Evolutionary conservation across 768 basidiomycete species (phyloP).

Genomic region (Lactarius quietus): DNA sequence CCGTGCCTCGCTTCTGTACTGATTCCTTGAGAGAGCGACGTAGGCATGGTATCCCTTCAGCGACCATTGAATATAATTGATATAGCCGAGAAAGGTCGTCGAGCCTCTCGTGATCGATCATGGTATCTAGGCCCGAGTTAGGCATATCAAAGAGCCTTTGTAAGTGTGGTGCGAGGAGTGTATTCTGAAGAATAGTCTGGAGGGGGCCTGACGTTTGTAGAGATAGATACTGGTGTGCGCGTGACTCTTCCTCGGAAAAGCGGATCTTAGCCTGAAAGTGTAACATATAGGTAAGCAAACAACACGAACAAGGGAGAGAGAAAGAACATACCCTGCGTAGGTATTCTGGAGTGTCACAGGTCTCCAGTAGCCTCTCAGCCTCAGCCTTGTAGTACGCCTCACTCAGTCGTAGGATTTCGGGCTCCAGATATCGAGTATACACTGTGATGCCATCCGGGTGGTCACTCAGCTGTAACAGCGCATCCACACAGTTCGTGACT

Average conservation of each 20-base stretch:
- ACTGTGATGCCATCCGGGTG: slow-evolving; percentile 52
- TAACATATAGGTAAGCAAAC: slow-evolving; percentile 14
- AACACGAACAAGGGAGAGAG: background rate
- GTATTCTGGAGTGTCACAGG: slow-evolving; percentile 80
- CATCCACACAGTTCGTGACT: slow-evolving; percentile 83
- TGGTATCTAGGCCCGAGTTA: slow-evolving; percentile 78
- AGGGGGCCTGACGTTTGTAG: slow-evolving; percentile 67
- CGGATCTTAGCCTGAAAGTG: slow-evolving; percentile 67
- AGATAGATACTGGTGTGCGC: slow-evolving; percentile 83
- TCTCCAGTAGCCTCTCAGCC: slow-evolving; percentile 62
- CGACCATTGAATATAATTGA: slow-evolving; percentile 65
- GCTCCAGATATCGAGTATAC: slow-evolving; percentile 84
- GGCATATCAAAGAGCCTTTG: slow-evolving; percentile 70
- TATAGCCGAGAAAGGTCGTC: slow-evolving; percentile 79
- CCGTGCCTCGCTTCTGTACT: slow-evolving; percentile 66
- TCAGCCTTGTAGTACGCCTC: slow-evolving; percentile 76
- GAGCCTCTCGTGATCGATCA: slow-evolving; percentile 79
- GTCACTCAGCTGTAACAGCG: slow-evolving; percentile 66
- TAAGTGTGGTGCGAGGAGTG: slow-evolving; percentile 77
- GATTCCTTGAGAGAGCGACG: slow-evolving; percentile 68
- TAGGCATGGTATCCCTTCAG: slow-evolving; percentile 60
- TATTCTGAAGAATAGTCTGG: slow-evolving; percentile 67
- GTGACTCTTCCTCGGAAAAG: slow-evolving; percentile 76
- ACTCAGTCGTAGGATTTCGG: slow-evolving; percentile 72
- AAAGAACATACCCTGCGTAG: slow-evolving; percentile 57